These are phyloP conservation scores for Triangularia verruculosa DNA, from an alignment of 2,329 filamentous ascomycete genomes.

Conservation along the genomic window DNA sequence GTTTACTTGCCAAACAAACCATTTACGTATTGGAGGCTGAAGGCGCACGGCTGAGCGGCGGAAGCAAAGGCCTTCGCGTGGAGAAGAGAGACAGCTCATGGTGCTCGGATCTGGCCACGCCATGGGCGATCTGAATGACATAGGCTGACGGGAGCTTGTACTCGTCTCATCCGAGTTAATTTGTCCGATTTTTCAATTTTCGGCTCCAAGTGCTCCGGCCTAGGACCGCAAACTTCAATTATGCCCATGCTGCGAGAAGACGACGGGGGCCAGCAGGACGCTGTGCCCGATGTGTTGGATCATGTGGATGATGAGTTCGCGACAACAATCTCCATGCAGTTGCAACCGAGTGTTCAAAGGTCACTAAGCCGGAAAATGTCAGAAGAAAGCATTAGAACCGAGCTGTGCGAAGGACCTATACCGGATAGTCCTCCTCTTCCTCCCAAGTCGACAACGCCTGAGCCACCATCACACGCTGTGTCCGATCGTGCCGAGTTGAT, in stretches of 20 bases:
- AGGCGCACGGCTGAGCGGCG: neutral
- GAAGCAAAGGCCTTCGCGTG: neutral
- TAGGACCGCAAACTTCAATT: neutral
- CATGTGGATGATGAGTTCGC: neutral
- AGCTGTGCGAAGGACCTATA: slow-evolving; percentile 58
- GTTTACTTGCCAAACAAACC: neutral
- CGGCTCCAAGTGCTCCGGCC: neutral
- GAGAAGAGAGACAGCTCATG: neutral
- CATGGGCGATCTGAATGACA: neutral
- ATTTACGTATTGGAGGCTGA: neutral
- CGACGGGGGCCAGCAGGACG: slow-evolving; percentile 1
- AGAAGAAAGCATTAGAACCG: slow-evolving; percentile 59
- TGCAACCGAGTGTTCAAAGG: neutral
- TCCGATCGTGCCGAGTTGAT: slow-evolving; percentile 76
- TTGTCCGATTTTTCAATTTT: neutral
- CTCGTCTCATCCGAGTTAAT: slow-evolving; percentile 9
- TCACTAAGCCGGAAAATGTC: slow-evolving; percentile 43
- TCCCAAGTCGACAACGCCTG: slow-evolving; percentile 31
- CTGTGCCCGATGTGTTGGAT: neutral
- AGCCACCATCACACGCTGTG: slow-evolving; percentile 35
- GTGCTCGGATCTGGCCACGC: neutral
- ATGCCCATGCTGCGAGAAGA: slow-evolving; percentile 8
- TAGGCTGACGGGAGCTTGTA: slow-evolving; percentile 1
- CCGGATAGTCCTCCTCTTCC: slow-evolving; percentile 38
- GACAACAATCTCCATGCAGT: neutral